Percentiles rank a stretch among this genome's conserved stretches.
Evolutionary conservation across 2,329 filamentous ascomycete species (phyloP).

Genomic region (Beauveria bassiana): DNA sequence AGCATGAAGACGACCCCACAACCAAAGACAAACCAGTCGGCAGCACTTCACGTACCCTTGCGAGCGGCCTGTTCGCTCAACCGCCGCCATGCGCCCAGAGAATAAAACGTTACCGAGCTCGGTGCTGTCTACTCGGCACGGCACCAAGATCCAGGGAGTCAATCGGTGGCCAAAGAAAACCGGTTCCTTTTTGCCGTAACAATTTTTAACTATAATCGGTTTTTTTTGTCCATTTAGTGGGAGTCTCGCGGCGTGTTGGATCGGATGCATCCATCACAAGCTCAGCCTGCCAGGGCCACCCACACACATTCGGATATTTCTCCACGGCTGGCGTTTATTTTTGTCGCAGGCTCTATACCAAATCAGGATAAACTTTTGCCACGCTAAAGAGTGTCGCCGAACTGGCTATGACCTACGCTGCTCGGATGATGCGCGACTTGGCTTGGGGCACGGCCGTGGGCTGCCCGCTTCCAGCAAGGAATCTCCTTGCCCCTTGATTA

Average conservation of each 20-base stretch:
- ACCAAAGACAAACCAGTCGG: not conserved
- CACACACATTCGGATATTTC: not conserved
- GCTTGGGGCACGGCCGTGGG: not conserved
- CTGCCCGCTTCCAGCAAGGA: not conserved
- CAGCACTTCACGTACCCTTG: not conserved
- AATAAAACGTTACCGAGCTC: not conserved
- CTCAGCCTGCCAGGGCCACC: not conserved
- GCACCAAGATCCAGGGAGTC: not conserved
- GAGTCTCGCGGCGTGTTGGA: not conserved
- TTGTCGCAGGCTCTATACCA: not conserved
- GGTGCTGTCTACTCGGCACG: not conserved
- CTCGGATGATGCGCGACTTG: conserved; percentile 2
- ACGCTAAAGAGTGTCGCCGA: not conserved
- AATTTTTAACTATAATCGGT: too few species aligned
- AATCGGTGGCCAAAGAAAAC: too few species aligned
- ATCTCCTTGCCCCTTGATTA: not conserved
- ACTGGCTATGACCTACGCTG: not conserved
- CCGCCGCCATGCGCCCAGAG: not conserved
- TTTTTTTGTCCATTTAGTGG: too few species aligned
- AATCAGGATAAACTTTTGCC: not conserved
- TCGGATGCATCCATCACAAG: not conserved
- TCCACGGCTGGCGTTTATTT: not conserved
- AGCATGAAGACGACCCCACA: not conserved
- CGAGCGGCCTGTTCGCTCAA: not conserved
- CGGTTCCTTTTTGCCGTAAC: too few species aligned